A percentile compares a stretch with the other conserved stretches of the same genome.
These are phyloP conservation scores for Phytophthora sansomeana DNA, from an alignment of 352 stramenopile genomes.

Conservation along the genomic window DNA sequence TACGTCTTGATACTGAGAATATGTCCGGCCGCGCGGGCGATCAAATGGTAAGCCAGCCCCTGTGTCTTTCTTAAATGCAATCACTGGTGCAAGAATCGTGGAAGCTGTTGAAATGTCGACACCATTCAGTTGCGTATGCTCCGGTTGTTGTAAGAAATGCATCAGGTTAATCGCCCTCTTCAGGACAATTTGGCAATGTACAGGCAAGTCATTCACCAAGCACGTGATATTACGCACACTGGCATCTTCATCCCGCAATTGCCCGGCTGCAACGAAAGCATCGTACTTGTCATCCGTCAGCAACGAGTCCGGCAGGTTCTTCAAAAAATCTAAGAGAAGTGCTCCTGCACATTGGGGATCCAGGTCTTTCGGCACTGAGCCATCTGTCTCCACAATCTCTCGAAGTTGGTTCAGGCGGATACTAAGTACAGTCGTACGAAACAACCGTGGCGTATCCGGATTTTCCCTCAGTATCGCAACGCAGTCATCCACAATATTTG, in stretches of 20 bases:
- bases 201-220: conserved; percentile 78
- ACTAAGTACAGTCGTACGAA: conserved; percentile 81
- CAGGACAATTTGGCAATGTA: conserved; percentile 74
- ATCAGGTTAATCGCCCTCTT: conserved; percentile 77
- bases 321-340: conserved; percentile 82
- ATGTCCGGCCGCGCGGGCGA: conserved; percentile 49
- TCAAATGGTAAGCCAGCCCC: conserved; percentile 42
- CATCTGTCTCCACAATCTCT: conserved; percentile 78
- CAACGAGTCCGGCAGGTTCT: conserved; percentile 77
- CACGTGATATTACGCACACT: conserved; percentile 83
- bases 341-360: conserved; percentile 73
- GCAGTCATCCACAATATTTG: conserved; percentile 83
- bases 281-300: conserved; percentile 85
- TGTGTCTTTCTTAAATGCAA: conserved; percentile 81
- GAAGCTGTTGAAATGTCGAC: conserved; percentile 70
- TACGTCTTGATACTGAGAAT: conserved; percentile 78
- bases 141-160: conserved; percentile 66
- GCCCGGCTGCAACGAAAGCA: conserved; percentile 75
- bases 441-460: conserved; percentile 72
- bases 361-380: conserved; percentile 62
- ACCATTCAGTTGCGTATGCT: conserved; percentile 71
- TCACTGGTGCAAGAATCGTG: conserved; percentile 72
- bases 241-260: conserved; percentile 75
- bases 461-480: conserved; percentile 72
- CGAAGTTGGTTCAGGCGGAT: conserved; percentile 75